Conservation (phyloP, 306 rosid genomes). For the Quercus alba region DNA sequence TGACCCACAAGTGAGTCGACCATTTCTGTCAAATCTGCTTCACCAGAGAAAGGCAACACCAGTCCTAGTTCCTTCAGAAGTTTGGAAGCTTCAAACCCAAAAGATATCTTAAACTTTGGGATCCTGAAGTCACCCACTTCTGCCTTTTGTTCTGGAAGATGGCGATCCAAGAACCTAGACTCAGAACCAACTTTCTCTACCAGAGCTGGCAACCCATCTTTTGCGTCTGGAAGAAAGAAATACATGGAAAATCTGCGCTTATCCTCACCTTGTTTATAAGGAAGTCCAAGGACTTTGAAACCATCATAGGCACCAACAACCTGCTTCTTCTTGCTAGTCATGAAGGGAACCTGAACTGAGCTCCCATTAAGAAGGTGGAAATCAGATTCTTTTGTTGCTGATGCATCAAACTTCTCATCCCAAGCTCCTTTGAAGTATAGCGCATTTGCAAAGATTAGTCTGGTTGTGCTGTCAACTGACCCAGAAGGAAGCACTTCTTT, state of each 20-base stretch:
- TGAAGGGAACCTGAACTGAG: slow-evolving; percentile 64
- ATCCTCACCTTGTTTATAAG: slow-evolving; percentile 61
- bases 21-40: slow-evolving; percentile 63
- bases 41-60: slow-evolving; percentile 52
- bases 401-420: slow-evolving; percentile 58
- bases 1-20: slow-evolving; percentile 50
- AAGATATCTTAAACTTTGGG: slow-evolving; percentile 78
- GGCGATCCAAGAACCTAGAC: slow-evolving; percentile 47
- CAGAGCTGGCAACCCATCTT: slow-evolving; percentile 63
- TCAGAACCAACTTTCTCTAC: slow-evolving; percentile 53
- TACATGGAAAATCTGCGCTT: slow-evolving; percentile 64
- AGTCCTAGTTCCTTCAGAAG: slow-evolving; percentile 59
- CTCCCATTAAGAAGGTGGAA: slow-evolving; percentile 62
- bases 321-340: slow-evolving; percentile 60
- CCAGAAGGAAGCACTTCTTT: slow-evolving; percentile 60
- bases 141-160: slow-evolving; percentile 38
- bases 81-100: slow-evolving; percentile 50
- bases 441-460: slow-evolving; percentile 71
- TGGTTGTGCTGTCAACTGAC: slow-evolving; percentile 44
- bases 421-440: slow-evolving; percentile 83
- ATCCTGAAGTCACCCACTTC: slow-evolving; percentile 62
- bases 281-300: slow-evolving; percentile 70
- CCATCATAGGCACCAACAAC: slow-evolving; percentile 41
- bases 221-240: slow-evolving; percentile 66
- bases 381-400: slow-evolving; percentile 45